Percentiles rank a stretch among this genome's conserved stretches.
These are phyloP conservation scores for Ascomycota sp. DNA, from an alignment of 2,329 filamentous ascomycete genomes.

Conservation along the genomic window DNA sequence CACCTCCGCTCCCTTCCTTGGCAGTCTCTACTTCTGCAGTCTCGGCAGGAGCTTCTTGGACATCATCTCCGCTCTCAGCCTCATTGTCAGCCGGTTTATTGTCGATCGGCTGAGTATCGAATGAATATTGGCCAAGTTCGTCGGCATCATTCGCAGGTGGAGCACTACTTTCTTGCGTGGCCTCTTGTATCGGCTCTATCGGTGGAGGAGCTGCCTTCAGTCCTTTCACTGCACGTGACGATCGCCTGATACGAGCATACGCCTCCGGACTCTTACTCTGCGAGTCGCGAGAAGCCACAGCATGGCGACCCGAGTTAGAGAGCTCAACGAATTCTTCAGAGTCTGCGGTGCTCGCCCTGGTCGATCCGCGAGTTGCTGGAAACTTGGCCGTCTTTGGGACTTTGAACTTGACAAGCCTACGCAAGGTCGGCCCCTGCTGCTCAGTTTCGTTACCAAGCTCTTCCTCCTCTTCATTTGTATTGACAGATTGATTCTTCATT, in stretches of 20 bases:
- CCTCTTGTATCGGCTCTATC: constrained; percentile 29
- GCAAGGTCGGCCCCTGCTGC: constrained; percentile 8
- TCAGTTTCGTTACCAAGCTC: constrained; percentile 9
- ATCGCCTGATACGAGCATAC: constrained; percentile 18
- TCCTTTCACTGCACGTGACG: constrained; percentile 29
- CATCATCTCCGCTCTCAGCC: constrained; percentile 8
- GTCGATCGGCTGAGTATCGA: constrained; percentile 9
- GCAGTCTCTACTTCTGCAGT: constrained; percentile 3
- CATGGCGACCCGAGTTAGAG: constrained; percentile 39
- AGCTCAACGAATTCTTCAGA: constrained; percentile 35
- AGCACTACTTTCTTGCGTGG: constrained; percentile 29
- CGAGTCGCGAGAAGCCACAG: constrained; percentile 25
- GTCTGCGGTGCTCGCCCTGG: constrained; percentile 33
- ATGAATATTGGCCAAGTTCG: constrained; percentile 16
- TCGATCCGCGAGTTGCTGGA: constrained; percentile 22
- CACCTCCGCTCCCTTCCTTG: constrained; percentile 5
- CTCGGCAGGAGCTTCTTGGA: constrained; percentile 1
- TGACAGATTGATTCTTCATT: constrained; percentile 9
- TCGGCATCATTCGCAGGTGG: constrained; percentile 12
- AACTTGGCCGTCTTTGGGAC: constrained; percentile 11
- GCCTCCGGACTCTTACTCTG: constrained; percentile 36
- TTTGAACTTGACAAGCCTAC: constrained; percentile 24
- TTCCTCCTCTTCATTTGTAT: constrained; percentile 12
- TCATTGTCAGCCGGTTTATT: constrained; percentile 11
- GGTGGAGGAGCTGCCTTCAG: constrained; percentile 26